Percentiles rank a stretch among this genome's conserved stretches.
Conservation (phyloP, 331 rosid genomes). For the Quercus phellos region DNA sequence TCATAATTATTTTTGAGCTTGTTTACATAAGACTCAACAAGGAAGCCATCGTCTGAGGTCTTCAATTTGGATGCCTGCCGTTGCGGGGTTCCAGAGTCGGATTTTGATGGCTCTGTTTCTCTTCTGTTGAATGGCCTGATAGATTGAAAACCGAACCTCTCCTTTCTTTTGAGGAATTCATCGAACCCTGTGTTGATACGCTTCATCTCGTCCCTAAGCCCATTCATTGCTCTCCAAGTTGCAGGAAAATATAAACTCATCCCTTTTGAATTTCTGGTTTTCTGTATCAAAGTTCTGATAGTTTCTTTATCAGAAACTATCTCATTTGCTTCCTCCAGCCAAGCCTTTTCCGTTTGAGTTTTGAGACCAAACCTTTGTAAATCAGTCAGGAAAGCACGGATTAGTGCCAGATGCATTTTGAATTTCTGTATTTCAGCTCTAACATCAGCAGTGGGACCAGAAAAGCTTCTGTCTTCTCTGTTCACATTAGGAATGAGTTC, state of each 20-base stretch:
- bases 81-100: neutral
- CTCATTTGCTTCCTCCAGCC: neutral
- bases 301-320: neutral
- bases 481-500: neutral
- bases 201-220: neutral
- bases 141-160: neutral
- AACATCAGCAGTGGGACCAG: neutral
- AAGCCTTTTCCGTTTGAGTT: neutral
- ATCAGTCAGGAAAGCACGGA: conserved; percentile 7
- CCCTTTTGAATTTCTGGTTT: neutral
- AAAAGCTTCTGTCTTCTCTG: too few relatives aligned
- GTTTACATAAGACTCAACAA: too few relatives aligned
- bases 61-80: neutral
- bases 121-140: neutral
- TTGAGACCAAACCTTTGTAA: neutral
- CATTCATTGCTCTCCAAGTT: neutral
- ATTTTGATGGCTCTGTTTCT: neutral
- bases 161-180: neutral
- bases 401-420: neutral
- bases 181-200: neutral
- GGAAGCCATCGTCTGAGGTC: neutral
- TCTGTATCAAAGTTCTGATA: neutral
- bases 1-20: neutral
- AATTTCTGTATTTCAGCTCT: neutral
- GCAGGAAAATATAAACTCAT: too few relatives aligned